These are phyloP conservation scores for Rhizoclosmatium sp. DNA, from an alignment of 192 early-diverging fungal genomes.

Conservation along the genomic window DNA sequence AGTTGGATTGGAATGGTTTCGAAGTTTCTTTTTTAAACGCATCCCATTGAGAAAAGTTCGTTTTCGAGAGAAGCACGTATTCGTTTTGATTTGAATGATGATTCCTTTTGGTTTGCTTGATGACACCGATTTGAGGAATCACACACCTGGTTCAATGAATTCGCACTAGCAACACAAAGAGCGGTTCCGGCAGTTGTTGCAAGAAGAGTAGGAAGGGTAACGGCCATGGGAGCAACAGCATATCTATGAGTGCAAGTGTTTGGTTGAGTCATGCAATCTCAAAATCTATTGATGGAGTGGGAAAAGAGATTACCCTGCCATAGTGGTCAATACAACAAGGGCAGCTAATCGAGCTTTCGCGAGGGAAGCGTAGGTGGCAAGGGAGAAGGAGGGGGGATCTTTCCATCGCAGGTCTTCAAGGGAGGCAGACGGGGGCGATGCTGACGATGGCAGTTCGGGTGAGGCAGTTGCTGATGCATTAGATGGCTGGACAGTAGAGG, in stretches of 20 bases:
- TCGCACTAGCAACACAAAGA: slow-evolving; percentile 88
- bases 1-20: no score
- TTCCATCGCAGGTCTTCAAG: slow-evolving; percentile 18
- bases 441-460: background rate
- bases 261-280: background rate
- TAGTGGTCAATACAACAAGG: slow-evolving; percentile 90
- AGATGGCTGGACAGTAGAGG: background rate
- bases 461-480: background rate
- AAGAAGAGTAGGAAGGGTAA: slow-evolving; percentile 66
- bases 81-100: no score
- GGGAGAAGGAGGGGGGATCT: background rate
- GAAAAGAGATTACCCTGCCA: slow-evolving; percentile 68
- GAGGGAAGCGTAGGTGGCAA: slow-evolving; percentile 46
- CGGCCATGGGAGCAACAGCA: slow-evolving; percentile 84
- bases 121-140: background rate
- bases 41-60: no score
- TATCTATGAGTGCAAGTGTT: slow-evolving; percentile 49
- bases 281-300: background rate
- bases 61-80: no score
- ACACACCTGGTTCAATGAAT: slow-evolving; percentile 85
- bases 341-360: slow-evolving; percentile 87
- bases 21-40: no score
- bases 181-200: slow-evolving; percentile 86
- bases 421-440: background rate
- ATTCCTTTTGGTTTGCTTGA: no score